A percentile compares a stretch with the other conserved stretches of the same genome.
phyloP scores from a whole-genome alignment of 2,329 filamentous ascomycete species.

The Sclerotinia nivalis region DNA sequence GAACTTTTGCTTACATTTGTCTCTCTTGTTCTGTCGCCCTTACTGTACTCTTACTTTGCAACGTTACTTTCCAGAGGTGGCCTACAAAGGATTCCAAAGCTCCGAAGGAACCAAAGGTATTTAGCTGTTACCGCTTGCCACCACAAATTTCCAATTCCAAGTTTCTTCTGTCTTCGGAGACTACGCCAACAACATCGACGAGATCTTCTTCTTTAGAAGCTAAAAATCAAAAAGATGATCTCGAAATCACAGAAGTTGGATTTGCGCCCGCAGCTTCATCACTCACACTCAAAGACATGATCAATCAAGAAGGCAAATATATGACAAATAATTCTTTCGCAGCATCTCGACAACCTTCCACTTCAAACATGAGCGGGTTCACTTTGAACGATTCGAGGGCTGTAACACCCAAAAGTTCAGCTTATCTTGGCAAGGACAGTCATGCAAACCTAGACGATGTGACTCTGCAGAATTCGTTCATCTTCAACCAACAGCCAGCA shows the following conservation, averaged over 20 bases:
- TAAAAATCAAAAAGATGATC: not conserved
- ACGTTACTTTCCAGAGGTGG: constrained; percentile 14
- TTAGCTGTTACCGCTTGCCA: constrained; percentile 10
- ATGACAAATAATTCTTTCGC: not conserved
- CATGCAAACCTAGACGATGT: not conserved
- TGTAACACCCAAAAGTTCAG: not conserved
- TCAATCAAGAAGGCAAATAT: not conserved
- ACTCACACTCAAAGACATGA: not conserved
- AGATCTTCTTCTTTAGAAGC: constrained; percentile 5
- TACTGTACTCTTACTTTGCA: constrained; percentile 8
- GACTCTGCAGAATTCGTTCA: not conserved
- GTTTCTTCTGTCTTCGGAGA: not conserved
- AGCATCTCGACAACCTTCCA: not conserved
- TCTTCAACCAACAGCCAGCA: not conserved
- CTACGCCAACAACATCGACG: not conserved
- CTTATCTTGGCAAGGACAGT: not conserved
- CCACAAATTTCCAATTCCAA: constrained; percentile 11
- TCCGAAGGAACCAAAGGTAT: constrained; percentile 6
- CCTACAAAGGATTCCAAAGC: constrained; percentile 11
- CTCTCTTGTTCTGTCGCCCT: constrained; percentile 20
- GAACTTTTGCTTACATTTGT: constrained; percentile 17
- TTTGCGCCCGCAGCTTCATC: not conserved
- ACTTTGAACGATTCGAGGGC: constrained; percentile 1
- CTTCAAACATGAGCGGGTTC: constrained; percentile 11
- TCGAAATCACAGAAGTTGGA: not conserved